Conservation (phyloP, 495 filamentous ascomycete species). For the Platismatia glauca region DNA sequence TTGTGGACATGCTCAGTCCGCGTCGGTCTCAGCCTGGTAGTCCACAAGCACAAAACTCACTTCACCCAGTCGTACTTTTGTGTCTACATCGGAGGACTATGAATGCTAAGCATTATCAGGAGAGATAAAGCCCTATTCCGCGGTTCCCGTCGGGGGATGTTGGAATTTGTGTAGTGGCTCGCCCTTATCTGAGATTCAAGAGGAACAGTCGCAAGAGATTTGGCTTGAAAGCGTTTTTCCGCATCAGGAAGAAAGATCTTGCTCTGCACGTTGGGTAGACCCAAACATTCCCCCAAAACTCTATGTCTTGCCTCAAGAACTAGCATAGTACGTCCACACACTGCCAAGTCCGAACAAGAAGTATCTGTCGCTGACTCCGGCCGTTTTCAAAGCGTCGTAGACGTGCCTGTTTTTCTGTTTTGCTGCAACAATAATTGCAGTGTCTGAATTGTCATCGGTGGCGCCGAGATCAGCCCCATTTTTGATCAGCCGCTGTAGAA, state of each 20-base stretch:
- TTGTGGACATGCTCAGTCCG: neutral
- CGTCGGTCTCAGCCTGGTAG: neutral
- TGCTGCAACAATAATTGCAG: conserved; percentile 13
- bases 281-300: neutral
- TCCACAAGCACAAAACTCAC: neutral
- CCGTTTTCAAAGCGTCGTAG: conserved; percentile 16
- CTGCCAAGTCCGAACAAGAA: conserved; percentile 14
- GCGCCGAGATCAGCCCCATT: conserved; percentile 9
- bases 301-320: neutral
- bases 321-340: conserved; percentile 10
- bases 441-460: conserved; percentile 12
- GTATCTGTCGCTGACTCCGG: conserved; percentile 13
- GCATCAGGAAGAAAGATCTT: neutral
- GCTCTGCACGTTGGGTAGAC: neutral
- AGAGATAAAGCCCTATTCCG: neutral
- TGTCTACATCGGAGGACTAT: too few species aligned
- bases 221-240: neutral
- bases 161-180: neutral
- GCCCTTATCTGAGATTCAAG: too few species aligned
- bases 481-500: conserved; percentile 10
- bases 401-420: conserved; percentile 5
- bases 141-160: neutral
- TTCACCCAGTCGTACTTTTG: neutral
- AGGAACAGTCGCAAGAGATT: neutral
- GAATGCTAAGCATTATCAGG: neutral